A percentile compares a stretch with the other conserved stretches of the same genome.
phyloP scores from a whole-genome alignment of 2,329 filamentous ascomycete genomes.

The Diaporthe velutina region DNA sequence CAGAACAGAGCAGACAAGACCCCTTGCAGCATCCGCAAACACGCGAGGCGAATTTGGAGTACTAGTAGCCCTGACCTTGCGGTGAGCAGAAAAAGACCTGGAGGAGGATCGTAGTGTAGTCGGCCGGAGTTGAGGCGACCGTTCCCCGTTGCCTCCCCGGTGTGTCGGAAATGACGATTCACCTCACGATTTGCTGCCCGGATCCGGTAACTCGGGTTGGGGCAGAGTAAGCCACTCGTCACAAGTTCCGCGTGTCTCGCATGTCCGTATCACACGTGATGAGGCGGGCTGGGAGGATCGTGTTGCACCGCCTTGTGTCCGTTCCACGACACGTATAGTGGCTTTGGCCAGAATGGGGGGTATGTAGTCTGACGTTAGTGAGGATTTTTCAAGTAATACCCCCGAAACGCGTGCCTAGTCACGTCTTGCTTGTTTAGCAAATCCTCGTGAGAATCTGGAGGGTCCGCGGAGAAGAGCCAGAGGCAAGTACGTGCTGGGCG shows the following conservation, averaged over 20 bases:
- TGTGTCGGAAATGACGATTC: constrained; percentile 3
- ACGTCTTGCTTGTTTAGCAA: constrained; percentile 13
- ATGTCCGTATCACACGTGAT: constrained; percentile 22
- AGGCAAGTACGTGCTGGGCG: constrained; percentile 1
- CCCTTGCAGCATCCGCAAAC: background rate
- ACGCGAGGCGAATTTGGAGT: too few relatives aligned
- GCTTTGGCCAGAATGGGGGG: background rate
- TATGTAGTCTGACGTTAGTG: background rate
- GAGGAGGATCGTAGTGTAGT: background rate
- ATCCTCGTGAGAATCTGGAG: background rate
- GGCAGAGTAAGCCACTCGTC: background rate
- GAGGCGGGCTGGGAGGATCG: constrained; percentile 6
- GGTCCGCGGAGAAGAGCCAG: background rate
- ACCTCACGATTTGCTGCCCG: constrained; percentile 9
- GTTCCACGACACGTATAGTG: constrained; percentile 15
- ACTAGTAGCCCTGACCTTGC: background rate
- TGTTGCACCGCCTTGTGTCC: constrained; percentile 6
- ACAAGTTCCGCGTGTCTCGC: constrained; percentile 7
- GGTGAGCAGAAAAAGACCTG: background rate
- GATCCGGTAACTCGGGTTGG: background rate
- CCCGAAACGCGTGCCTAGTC: background rate
- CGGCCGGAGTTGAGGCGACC: constrained; percentile 7
- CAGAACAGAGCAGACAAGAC: background rate
- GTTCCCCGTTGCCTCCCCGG: too few relatives aligned
- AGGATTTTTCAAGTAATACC: background rate